Percentiles rank a stretch among this genome's conserved stretches.
These are phyloP conservation scores for Glomus cerebriforme DNA, from an alignment of 192 early-diverging fungal species.

Conservation along the genomic window DNA sequence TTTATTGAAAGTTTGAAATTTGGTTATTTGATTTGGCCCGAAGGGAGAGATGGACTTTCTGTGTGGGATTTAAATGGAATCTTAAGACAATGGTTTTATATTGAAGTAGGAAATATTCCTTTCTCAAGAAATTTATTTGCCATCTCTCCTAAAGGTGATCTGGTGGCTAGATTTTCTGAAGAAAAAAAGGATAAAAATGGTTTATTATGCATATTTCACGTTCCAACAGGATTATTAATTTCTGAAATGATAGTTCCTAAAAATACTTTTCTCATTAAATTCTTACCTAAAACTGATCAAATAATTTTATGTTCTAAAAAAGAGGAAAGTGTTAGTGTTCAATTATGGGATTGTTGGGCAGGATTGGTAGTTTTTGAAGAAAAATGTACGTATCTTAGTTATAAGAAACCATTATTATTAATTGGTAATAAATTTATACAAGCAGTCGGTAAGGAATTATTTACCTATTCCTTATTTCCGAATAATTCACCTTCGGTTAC, in stretches of 20 bases:
- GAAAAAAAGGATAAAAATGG: not conserved
- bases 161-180: not conserved
- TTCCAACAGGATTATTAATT: not conserved
- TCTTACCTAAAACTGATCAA: not conserved
- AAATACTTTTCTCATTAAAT: not conserved
- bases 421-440: not conserved
- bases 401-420: not conserved
- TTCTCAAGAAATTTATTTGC: not conserved
- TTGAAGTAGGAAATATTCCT: not conserved
- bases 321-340: not conserved
- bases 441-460: not conserved
- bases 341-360: constrained; percentile 17
- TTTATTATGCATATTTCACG: not conserved
- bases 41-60: not conserved
- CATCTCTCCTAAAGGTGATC: not conserved
- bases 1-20: not conserved
- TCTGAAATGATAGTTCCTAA: not conserved
- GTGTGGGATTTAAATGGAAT: constrained; percentile 9
- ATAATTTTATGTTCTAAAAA: not conserved
- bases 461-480: not conserved
- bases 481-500: not conserved
- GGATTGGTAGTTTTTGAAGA: not conserved
- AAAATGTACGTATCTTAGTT: not conserved
- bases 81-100: constrained; percentile 10
- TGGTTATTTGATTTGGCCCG: not conserved